Conservation (phyloP, 768 basidiomycete species). For the Cystofilobasidium bisporidii region DNA sequence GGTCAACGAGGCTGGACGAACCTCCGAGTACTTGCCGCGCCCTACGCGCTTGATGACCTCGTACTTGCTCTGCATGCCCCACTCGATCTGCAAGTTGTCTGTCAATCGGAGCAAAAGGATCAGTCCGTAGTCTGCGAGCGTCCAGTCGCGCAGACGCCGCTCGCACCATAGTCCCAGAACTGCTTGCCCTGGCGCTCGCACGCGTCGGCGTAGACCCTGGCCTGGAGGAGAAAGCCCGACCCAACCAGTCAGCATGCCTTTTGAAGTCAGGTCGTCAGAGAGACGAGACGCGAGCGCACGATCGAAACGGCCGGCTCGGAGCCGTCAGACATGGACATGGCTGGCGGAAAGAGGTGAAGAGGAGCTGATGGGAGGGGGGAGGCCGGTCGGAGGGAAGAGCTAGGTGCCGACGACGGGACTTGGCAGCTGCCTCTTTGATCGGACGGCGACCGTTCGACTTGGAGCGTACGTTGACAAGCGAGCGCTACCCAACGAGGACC, state of each 20-base stretch:
- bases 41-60: conserved; percentile 96
- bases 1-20: no score
- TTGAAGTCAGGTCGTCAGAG: conserved; percentile 32
- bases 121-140: not conserved
- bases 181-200: conserved; percentile 75
- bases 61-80: conserved; percentile 94
- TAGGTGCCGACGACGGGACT: no score
- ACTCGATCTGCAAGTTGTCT: conserved; percentile 86
- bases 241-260: conserved; percentile 34
- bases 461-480: no score
- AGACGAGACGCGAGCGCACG: conserved; percentile 6
- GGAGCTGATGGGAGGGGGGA: not conserved
- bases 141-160: conserved; percentile 19
- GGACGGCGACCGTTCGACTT: no score
- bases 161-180: conserved; percentile 90
- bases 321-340: conserved; percentile 5
- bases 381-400: conserved; percentile 23
- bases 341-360: not conserved
- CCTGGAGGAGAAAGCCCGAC: conserved; percentile 27
- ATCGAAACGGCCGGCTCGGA: conserved; percentile 3
- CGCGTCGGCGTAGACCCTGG: conserved; percentile 66
- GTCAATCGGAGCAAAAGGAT: not conserved
- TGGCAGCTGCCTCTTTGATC: no score
- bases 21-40: conserved; percentile 90
- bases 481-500: no score